These are phyloP conservation scores for Adansonia madagascariensis DNA, from an alignment of 441 rosid species.

Conservation along the genomic window DNA sequence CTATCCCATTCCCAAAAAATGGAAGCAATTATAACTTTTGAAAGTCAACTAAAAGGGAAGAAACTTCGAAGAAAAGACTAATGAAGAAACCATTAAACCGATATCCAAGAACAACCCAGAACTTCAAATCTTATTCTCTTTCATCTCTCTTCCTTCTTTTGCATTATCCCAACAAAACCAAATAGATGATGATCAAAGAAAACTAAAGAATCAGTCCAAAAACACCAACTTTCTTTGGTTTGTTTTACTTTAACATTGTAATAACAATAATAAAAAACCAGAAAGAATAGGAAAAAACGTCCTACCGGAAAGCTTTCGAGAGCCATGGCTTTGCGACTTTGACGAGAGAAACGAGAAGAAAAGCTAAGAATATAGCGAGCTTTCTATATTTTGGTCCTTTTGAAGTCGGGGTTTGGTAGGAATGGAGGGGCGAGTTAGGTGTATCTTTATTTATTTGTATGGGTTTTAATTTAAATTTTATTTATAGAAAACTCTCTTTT, in stretches of 20 bases:
- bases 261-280: background rate
- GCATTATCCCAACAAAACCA: conserved; percentile 35
- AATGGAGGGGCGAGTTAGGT: background rate
- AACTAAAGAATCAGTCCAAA: background rate
- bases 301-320: conserved; percentile 46
- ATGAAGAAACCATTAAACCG: background rate
- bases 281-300: background rate
- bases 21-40: conserved; percentile 7
- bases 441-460: background rate
- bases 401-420: background rate
- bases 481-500: too few relatives aligned
- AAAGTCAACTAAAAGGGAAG: background rate
- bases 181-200: conserved; percentile 26
- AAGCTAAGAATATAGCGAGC: conserved; percentile 5
- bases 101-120: conserved; percentile 14
- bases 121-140: background rate
- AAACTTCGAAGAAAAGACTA: background rate
- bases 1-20: background rate
- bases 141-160: background rate
- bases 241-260: background rate
- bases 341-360: background rate
- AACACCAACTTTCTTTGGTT: background rate
- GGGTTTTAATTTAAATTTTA: background rate
- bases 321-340: conserved; percentile 36
- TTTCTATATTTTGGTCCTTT: background rate